A percentile compares a stretch with the other conserved stretches of the same genome.
phyloP scores from a whole-genome alignment of 805 yeast genomes.

The Wickerhamomyces alni region DNA sequence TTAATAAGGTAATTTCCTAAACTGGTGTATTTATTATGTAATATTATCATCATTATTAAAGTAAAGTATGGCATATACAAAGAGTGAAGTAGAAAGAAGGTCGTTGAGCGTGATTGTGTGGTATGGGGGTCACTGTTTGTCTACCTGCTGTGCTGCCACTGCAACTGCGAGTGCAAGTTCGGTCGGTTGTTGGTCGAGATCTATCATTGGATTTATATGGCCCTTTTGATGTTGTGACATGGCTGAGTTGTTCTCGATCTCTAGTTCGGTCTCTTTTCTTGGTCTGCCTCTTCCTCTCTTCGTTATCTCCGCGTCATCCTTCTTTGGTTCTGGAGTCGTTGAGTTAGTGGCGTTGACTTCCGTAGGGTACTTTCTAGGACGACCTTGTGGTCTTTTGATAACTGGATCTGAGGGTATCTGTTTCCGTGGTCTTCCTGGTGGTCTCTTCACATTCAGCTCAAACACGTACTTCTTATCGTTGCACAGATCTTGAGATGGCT shows the following conservation, averaged over 20 bases:
- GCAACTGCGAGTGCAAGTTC: neutral
- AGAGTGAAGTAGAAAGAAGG: no score
- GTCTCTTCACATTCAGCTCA: slow-evolving; percentile 28
- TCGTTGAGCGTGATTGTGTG: no score
- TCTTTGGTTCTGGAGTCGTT: neutral
- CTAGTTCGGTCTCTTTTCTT: neutral
- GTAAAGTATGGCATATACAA: no score
- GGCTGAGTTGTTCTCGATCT: neutral
- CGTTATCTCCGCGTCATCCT: neutral
- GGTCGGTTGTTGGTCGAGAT: neutral
- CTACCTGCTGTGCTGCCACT: neutral
- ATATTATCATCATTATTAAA: no score
- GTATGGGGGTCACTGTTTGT: neutral
- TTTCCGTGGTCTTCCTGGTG: slow-evolving; percentile 46
- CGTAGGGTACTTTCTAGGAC: slow-evolving; percentile 22
- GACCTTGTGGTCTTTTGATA: slow-evolving; percentile 23
- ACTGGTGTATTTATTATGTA: no score
- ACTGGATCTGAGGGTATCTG: slow-evolving; percentile 39
- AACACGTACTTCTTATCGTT: slow-evolving; percentile 14
- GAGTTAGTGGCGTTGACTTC: slow-evolving; percentile 4
- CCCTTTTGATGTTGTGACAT: no score
- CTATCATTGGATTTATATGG: neutral
- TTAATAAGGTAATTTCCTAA: no score
- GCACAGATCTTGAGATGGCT: neutral
- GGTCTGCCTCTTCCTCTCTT: neutral